Base-by-base conservation (phyloP, 106 monocot species). In the Apostasia ramifera region DNA sequence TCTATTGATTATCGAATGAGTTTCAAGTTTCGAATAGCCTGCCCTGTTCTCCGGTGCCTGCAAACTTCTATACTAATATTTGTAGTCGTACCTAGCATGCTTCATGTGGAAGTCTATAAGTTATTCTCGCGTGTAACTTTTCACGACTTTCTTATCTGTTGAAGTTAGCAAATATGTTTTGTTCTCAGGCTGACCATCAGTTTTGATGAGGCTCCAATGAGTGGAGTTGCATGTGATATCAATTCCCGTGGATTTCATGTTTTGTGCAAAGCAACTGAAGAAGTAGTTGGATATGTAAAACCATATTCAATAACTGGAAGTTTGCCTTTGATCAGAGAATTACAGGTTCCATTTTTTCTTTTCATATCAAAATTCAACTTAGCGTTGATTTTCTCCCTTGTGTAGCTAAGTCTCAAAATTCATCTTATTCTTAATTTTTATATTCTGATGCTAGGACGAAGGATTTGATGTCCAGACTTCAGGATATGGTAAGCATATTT, bases 301-400 rank as follows among this genome's bases (percentile, higher is more conserved):
- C 97, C 97, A 58, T 97, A 92, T 71, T 97, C 97, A 5, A 89
- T 97, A 51, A 97, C 97, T 67, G 97, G 97, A 75, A 97, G 92
- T 74, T 80, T 97, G 66, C 97, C 97, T 15, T 67, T 97, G 77
- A 92, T 97, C 68, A 64, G 89, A 70, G 89, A 97, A 55, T 79
- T 97, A 61, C 97, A 97, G 97, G 97, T 92, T 69, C 7, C 47
- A 61, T 46, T 53, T 3, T 61, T 12, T 74, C 12, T 66, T 50
- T 12, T 47, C 46, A 46, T 57, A 42, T 44, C 40, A 56, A 43
- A 64, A 44, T 40, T 40, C 46, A 46, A 66, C 2, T 56, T 65
- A 9, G 55, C 4, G 5, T 49, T 60, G 10, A 45, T 6, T 41
- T 41, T 53, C 37, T 49, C 48, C 26, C 26, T 26, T 26, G 7